A percentile compares a stretch with the other conserved stretches of the same genome.
Conservation (phyloP, 1,284 basidiomycete genomes). For the Agaricales sp. region DNA sequence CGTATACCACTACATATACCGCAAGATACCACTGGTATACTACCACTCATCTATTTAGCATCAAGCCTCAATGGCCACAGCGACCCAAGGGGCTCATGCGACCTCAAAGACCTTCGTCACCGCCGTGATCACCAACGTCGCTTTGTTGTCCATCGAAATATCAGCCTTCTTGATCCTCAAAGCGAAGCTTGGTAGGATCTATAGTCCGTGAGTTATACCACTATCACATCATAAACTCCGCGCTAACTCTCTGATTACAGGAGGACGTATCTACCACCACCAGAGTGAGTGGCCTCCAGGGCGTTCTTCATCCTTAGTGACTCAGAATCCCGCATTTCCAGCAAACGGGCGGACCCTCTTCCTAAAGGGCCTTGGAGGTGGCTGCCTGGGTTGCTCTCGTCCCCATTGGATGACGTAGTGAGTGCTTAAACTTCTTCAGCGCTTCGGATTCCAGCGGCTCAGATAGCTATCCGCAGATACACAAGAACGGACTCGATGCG, state of each 20-base stretch:
- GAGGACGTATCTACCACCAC: slow-evolving; percentile 45
- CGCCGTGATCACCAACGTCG: slow-evolving; percentile 42
- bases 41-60: too few relatives aligned
- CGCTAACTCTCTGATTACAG: slow-evolving; percentile 17
- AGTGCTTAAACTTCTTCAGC: slow-evolving; percentile 11
- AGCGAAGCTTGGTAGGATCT: slow-evolving; percentile 33
- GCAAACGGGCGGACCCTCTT: slow-evolving; percentile 32
- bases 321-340: slow-evolving; percentile 15
- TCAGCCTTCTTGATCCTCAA: slow-evolving; percentile 43
- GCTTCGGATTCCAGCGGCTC: slow-evolving; percentile 4
- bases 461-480: slow-evolving; percentile 22
- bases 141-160: slow-evolving; percentile 41
- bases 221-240: neutral
- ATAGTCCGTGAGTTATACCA: slow-evolving; percentile 20
- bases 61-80: neutral
- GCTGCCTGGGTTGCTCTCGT: slow-evolving; percentile 31
- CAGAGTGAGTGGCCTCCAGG: slow-evolving; percentile 25
- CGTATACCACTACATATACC: neutral
- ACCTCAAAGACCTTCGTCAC: slow-evolving; percentile 42
- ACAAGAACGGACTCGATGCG: slow-evolving; percentile 62
- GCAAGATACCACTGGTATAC: too few relatives aligned
- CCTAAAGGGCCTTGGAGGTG: slow-evolving; percentile 34
- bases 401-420: slow-evolving; percentile 32
- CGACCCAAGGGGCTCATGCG: slow-evolving; percentile 16
- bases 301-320: slow-evolving; percentile 4